These are phyloP conservation scores for Colletotrichum chrysophilum DNA, from an alignment of 2,329 filamentous ascomycete genomes.

Conservation along the genomic window DNA sequence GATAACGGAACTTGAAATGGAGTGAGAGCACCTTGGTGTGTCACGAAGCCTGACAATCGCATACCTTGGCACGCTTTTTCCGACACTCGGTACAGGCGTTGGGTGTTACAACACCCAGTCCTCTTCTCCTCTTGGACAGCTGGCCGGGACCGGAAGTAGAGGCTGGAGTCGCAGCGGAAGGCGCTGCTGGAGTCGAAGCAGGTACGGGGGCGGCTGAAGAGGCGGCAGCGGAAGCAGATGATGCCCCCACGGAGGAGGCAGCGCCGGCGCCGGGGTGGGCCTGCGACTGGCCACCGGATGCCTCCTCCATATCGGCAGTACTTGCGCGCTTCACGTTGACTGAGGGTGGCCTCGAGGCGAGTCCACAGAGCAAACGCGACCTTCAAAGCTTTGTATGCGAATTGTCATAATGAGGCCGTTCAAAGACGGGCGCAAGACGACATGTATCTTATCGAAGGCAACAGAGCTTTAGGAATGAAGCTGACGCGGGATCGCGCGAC, in stretches of 20 bases:
- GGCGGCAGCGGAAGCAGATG: not conserved
- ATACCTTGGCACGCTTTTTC: conserved; percentile 66
- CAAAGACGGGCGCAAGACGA: conserved; percentile 1
- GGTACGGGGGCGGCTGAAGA: not conserved
- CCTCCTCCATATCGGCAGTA: conserved; percentile 23
- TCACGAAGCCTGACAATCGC: conserved; percentile 3
- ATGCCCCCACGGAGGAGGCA: conserved; percentile 16
- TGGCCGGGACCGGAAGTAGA: conserved; percentile 26
- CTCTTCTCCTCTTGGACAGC: conserved; percentile 57
- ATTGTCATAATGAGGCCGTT: conserved; percentile 21
- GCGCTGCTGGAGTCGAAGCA: not conserved
- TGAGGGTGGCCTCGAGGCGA: conserved; percentile 13
- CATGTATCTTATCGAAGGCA: not conserved
- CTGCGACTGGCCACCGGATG: conserved; percentile 9
- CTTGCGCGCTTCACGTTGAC: conserved; percentile 22
- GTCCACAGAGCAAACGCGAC: conserved; percentile 17
- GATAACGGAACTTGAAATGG: not conserved
- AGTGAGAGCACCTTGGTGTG: not conserved
- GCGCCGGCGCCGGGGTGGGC: conserved; percentile 12
- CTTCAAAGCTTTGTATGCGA: conserved; percentile 15
- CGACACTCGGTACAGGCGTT: conserved; percentile 67
- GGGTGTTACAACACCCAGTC: conserved; percentile 61
- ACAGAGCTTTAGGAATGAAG: not conserved
- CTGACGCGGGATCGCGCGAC: not conserved
- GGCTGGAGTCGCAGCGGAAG: conserved; percentile 3